Base-by-base conservation (phyloP, 2,329 filamentous ascomycete species). In the Erysiphe pulchra region DNA sequence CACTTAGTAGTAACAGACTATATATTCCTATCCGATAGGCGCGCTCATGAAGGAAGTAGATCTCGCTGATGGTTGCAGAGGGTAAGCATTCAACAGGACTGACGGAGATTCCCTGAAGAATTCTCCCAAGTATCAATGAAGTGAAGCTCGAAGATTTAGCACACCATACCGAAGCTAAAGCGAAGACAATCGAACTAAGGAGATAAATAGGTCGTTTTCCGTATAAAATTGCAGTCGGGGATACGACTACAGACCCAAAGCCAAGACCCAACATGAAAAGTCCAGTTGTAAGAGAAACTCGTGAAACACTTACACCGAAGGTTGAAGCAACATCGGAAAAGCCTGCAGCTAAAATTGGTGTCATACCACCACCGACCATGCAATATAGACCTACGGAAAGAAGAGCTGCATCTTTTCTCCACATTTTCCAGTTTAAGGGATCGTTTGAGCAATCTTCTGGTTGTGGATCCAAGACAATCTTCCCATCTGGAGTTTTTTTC, bases 251-350 rank as follows among this genome's bases (percentile, higher is more conserved):
- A 16, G 77, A 84, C 1, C 87, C 87, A 1, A 94, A 54, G 1
- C 86, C 87, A 36, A 95, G 64, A 0, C 90, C 90, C 71, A 93
- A 69, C 86, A 95, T 94, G 63, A 84, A 94, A 13, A 94, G 63
- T 0, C 86, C 86, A 0, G 86, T 93, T 0, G 87, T 95, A 47
- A 92, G 67, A 2, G 87, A 78, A 4, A 94, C 84, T 45, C 71
- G 62, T 30, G 83, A 71, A 14, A 80, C 73, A 0, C 72, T 67
- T 18, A 93, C 72, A 48, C 69, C 49, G 56, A 80, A 78, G 1
- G 68, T 70, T 0, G 67, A 51, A 1, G 85, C 78, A 12, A 95
- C 80, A 39, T 92, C 66, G 31, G 75, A 77, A 64, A 94, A 95
- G 12, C 85, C 87, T 10, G 90, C 87, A 0, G 87, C 86, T 16